Percentiles rank a stretch among this genome's conserved stretches.
phyloP scores from a whole-genome alignment of 805 yeast genomes.

The Ogataea corticis region DNA sequence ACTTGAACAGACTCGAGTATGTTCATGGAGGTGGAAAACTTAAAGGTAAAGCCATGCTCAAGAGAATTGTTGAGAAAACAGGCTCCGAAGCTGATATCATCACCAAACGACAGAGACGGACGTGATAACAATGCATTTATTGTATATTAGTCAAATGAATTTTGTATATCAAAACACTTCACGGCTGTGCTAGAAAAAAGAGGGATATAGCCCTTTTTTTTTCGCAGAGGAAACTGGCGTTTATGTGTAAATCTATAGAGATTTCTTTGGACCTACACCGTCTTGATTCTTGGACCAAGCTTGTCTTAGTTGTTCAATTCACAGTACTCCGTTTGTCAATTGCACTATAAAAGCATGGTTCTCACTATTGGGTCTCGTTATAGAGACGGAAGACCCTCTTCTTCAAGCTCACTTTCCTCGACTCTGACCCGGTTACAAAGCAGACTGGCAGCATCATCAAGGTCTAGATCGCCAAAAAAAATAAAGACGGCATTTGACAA shows the following conservation, averaged over 20 bases:
- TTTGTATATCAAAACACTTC: not conserved
- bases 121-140: not conserved
- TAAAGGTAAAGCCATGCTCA: conserved; percentile 35
- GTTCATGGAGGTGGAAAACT: conserved; percentile 36
- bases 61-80: conserved; percentile 31
- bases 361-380: conserved; percentile 6
- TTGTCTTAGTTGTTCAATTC: too few species aligned
- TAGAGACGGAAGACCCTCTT: conserved; percentile 17
- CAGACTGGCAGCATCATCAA: conserved; percentile 19
- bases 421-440: conserved; percentile 19
- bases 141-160: not conserved
- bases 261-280: too few species aligned
- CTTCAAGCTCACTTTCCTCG: conserved; percentile 19
- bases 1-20: conserved; percentile 44
- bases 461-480: conserved; percentile 21
- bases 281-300: too few species aligned
- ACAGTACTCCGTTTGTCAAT: too few species aligned
- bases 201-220: too few species aligned
- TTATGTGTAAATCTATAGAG: too few species aligned
- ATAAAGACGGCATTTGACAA: conserved; percentile 23
- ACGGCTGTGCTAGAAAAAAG: not conserved
- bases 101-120: conserved; percentile 18
- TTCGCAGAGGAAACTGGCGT: too few species aligned
- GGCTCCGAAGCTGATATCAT: conserved; percentile 26
- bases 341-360: conserved; percentile 7